phyloP scores from a whole-genome alignment of 352 stramenopile genomes.

The Pythium sukuiense region DNA sequence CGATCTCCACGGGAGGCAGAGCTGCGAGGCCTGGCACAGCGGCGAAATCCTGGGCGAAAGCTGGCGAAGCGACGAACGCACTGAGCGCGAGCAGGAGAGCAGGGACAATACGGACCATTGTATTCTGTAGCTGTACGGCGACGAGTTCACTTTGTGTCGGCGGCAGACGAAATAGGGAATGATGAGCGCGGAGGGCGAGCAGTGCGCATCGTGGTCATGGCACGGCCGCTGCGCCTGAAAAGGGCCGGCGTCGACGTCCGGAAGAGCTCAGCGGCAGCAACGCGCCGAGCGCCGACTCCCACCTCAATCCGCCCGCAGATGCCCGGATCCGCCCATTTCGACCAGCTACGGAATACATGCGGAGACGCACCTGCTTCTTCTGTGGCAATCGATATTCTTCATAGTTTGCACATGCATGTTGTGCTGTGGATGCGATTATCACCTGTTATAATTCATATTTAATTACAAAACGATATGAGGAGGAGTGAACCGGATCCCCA shows the following conservation, averaged over 20 bases:
- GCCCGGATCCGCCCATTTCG: not conserved
- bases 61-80: not conserved
- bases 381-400: not conserved
- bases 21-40: constrained; percentile 7
- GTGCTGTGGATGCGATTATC: too few relatives aligned
- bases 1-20: not conserved
- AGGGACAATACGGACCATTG: constrained; percentile 17
- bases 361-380: not conserved
- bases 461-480: not conserved
- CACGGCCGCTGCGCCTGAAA: not conserved
- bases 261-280: not conserved
- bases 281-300: not conserved
- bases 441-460: not conserved
- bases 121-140: not conserved
- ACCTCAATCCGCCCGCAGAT: not conserved
- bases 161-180: not conserved
- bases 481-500: not conserved
- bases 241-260: not conserved
- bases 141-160: not conserved
- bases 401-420: not conserved
- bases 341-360: not conserved
- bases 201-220: not conserved
- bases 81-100: constrained; percentile 18
- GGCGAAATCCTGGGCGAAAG: constrained; percentile 11
- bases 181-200: not conserved